phyloP scores from a whole-genome alignment of 352 stramenopile genomes.

The Phytophthora citrophthora region DNA sequence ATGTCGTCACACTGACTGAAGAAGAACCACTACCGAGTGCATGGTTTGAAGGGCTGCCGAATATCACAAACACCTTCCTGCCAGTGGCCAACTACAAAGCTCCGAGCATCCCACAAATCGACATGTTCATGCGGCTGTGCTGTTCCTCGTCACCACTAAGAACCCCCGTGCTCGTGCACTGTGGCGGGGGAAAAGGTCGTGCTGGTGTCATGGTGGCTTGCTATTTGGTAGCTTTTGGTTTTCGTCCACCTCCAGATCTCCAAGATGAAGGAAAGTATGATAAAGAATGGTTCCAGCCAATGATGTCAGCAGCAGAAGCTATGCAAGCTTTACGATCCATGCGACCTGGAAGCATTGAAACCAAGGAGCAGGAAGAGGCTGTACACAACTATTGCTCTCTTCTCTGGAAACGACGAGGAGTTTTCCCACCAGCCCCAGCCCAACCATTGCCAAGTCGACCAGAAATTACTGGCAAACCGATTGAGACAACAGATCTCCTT shows the following conservation, averaged over 20 bases:
- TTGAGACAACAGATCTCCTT: conserved; percentile 54
- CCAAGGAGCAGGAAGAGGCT: conserved; percentile 53
- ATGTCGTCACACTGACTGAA: conserved; percentile 48
- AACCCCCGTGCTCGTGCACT: conserved; percentile 63
- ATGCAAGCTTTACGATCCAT: conserved; percentile 50
- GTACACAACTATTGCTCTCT: conserved; percentile 57
- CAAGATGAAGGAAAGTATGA: background rate
- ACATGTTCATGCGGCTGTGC: conserved; percentile 61
- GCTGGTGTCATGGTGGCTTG: conserved; percentile 70
- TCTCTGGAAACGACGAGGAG: conserved; percentile 58
- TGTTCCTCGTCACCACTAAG: conserved; percentile 6
- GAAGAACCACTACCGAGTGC: conserved; percentile 39
- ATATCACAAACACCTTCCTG: conserved; percentile 49
- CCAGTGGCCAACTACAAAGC: conserved; percentile 63
- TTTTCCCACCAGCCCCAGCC: conserved; percentile 32
- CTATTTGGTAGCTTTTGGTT: conserved; percentile 70
- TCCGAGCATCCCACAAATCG: conserved; percentile 60
- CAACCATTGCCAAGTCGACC: conserved; percentile 47
- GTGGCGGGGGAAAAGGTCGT: conserved; percentile 67
- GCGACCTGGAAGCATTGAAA: conserved; percentile 66
- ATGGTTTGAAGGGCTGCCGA: conserved; percentile 37
- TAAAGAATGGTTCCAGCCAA: conserved; percentile 40
- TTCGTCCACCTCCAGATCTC: conserved; percentile 27
- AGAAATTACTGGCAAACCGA: conserved; percentile 31
- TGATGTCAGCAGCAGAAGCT: conserved; percentile 49